These are phyloP conservation scores for Rhizopus delemar DNA, from an alignment of 371 early-diverging fungal genomes.

Conservation along the genomic window DNA sequence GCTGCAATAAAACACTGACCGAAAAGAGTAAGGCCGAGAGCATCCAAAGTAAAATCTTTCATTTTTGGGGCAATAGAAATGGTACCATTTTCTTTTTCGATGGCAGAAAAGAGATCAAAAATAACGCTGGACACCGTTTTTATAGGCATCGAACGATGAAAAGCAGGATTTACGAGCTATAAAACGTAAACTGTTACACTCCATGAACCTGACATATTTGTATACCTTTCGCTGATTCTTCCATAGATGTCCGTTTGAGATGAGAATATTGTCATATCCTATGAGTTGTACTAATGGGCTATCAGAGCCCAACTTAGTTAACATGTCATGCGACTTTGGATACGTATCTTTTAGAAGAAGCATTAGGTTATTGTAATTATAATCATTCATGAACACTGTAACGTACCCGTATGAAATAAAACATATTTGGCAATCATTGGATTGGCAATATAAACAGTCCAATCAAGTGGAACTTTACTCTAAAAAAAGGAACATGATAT, in stretches of 20 bases:
- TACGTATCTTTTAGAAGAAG: not conserved
- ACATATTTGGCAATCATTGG: slow-evolving; percentile 29
- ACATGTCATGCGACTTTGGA: slow-evolving; percentile 15
- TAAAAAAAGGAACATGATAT: slow-evolving; percentile 2
- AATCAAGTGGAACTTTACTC: slow-evolving; percentile 27
- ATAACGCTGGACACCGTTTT: slow-evolving; percentile 30
- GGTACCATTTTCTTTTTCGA: slow-evolving; percentile 22
- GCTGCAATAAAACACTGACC: too few species aligned
- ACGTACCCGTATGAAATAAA: slow-evolving; percentile 36
- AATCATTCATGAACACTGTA: not conserved
- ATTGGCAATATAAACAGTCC: slow-evolving; percentile 35
- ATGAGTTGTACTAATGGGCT: slow-evolving; percentile 25
- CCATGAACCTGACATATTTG: too few species aligned
- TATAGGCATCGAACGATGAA: slow-evolving; percentile 40
- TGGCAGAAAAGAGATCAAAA: slow-evolving; percentile 18
- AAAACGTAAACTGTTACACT: too few species aligned
- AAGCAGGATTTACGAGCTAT: slow-evolving; percentile 47
- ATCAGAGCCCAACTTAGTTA: slow-evolving; percentile 6
- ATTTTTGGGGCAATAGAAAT: slow-evolving; percentile 17
- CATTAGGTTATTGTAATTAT: not conserved
- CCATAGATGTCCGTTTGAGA: slow-evolving; percentile 42
- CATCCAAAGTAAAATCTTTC: slow-evolving; percentile 38
- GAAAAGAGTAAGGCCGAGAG: slow-evolving; percentile 37
- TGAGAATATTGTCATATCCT: slow-evolving; percentile 31
- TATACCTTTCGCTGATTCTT: slow-evolving; percentile 41